These are phyloP conservation scores for Trichothecium sympodiale DNA, from an alignment of 2,329 filamentous ascomycete species.

Conservation along the genomic window DNA sequence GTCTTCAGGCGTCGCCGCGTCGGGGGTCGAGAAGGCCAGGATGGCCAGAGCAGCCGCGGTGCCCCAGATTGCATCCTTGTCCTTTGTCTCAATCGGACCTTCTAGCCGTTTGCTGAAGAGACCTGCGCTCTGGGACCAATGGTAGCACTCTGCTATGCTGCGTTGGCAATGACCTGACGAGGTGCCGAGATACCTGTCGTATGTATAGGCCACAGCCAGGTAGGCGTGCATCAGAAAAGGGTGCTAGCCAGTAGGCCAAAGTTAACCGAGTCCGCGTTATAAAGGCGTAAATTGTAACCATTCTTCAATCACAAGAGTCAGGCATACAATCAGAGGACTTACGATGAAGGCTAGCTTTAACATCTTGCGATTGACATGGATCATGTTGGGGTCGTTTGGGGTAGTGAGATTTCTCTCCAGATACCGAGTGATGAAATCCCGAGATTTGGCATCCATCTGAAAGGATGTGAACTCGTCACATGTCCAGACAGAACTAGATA, in stretches of 20 bases:
- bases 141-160: slow-evolving; percentile 27
- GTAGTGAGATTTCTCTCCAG: slow-evolving; percentile 23
- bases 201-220: slow-evolving; percentile 28
- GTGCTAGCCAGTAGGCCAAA: slow-evolving; percentile 13
- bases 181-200: slow-evolving; percentile 22
- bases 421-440: slow-evolving; percentile 29
- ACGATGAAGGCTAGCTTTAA: slow-evolving; percentile 25
- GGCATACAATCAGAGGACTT: slow-evolving; percentile 10
- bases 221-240: slow-evolving; percentile 35
- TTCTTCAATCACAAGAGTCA: background rate
- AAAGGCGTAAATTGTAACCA: background rate
- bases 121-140: slow-evolving; percentile 27
- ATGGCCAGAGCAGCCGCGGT: slow-evolving; percentile 30
- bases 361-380: slow-evolving; percentile 25
- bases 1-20: slow-evolving; percentile 18
- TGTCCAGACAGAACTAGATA: slow-evolving; percentile 22
- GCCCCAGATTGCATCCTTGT: slow-evolving; percentile 34
- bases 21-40: slow-evolving; percentile 26
- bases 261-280: background rate
- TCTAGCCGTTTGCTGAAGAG: slow-evolving; percentile 26
- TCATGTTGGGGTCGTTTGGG: slow-evolving; percentile 24
- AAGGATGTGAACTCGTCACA: slow-evolving; percentile 17
- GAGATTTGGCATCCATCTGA: slow-evolving; percentile 25
- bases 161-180: slow-evolving; percentile 12
- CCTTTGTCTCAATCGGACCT: slow-evolving; percentile 18